These are phyloP conservation scores for Cyberlindnera japonica DNA, from an alignment of 805 yeast genomes.

Conservation along the genomic window DNA sequence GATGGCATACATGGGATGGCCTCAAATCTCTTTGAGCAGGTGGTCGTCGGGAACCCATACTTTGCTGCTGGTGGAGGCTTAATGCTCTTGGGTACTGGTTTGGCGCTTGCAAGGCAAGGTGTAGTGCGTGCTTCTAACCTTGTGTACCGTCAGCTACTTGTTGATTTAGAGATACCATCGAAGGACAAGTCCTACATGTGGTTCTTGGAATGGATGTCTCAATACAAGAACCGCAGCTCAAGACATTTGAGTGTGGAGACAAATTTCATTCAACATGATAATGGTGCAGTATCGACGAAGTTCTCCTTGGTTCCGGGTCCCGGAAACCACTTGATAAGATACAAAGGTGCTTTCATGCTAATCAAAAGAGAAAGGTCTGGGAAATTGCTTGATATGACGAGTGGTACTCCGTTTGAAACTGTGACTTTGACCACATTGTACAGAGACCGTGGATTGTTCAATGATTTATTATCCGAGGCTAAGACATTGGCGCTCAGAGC, in stretches of 20 bases:
- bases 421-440: constrained; percentile 90
- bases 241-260: constrained; percentile 92
- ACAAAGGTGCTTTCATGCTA: constrained; percentile 82
- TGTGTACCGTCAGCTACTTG: constrained; percentile 76
- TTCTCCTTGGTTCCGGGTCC: constrained; percentile 96
- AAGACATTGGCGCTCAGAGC: constrained; percentile 74
- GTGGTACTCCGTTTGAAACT: constrained; percentile 94
- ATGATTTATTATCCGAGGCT: constrained; percentile 76
- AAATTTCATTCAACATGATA: constrained; percentile 79
- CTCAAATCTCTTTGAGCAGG: constrained; percentile 43
- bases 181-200: constrained; percentile 91
- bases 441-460: constrained; percentile 69
- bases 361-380: constrained; percentile 90
- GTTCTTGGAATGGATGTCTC: constrained; percentile 96
- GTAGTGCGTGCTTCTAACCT: constrained; percentile 59
- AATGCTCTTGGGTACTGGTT: constrained; percentile 88
- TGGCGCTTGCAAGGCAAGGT: constrained; percentile 75
- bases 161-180: constrained; percentile 89
- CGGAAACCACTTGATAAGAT: constrained; percentile 84
- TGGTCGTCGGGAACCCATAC: constrained; percentile 76
- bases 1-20: constrained; percentile 32
- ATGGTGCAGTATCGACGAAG: constrained; percentile 83
- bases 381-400: constrained; percentile 79
- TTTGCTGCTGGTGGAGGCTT: constrained; percentile 98
- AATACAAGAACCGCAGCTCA: constrained; percentile 66